A percentile compares a stretch with the other conserved stretches of the same genome.
Conservation (phyloP, 2,329 filamentous ascomycete species). For the Aspergillus uvarum region DNA sequence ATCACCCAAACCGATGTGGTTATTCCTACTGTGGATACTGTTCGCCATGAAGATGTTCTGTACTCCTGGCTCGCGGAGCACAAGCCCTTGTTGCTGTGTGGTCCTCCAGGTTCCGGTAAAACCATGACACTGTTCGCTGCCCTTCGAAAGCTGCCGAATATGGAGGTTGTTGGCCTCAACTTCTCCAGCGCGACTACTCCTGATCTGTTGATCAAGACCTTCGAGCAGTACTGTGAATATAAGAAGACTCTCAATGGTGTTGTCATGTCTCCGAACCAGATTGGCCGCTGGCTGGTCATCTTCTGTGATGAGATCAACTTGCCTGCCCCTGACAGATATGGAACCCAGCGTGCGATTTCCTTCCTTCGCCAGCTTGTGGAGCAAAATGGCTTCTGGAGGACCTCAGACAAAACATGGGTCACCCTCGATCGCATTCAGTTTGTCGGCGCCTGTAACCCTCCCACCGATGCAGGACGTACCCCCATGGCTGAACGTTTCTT, state of each 20-base stretch:
- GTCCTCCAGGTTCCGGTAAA: constrained; percentile 97
- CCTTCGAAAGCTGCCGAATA: constrained; percentile 91
- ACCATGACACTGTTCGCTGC: constrained; percentile 99
- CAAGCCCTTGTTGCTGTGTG: constrained; percentile 93
- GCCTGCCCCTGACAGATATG: constrained; percentile 95
- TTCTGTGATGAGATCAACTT: constrained; percentile 99
- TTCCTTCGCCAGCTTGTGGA: constrained; percentile 97
- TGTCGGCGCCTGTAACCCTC: constrained; percentile 96
- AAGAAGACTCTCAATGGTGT: constrained; percentile 97
- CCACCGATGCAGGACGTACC: constrained; percentile 94
- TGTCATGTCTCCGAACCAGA: constrained; percentile 91
- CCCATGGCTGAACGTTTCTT: constrained; percentile 91
- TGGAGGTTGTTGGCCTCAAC: constrained; percentile 98
- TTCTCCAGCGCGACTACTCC: constrained; percentile 98
- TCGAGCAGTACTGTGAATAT: constrained; percentile 99
- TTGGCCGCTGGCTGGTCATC: constrained; percentile 94
- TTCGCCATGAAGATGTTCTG: constrained; percentile 96
- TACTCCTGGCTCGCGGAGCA: constrained; percentile 99
- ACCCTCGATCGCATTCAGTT: constrained; percentile 98
- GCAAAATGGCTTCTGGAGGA: constrained; percentile 98
- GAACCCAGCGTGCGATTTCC: constrained; percentile 93
- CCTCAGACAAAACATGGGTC: constrained; percentile 96
- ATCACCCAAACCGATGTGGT: constrained; percentile 98
- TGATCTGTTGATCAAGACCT: constrained; percentile 96
- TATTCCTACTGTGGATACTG: constrained; percentile 94